Evolutionary conservation across 2,329 filamentous ascomycete genomes (phyloP), one percentile per base, ranked within the genome.

Genomic region (Thielaviopsis ethacetica): DNA sequence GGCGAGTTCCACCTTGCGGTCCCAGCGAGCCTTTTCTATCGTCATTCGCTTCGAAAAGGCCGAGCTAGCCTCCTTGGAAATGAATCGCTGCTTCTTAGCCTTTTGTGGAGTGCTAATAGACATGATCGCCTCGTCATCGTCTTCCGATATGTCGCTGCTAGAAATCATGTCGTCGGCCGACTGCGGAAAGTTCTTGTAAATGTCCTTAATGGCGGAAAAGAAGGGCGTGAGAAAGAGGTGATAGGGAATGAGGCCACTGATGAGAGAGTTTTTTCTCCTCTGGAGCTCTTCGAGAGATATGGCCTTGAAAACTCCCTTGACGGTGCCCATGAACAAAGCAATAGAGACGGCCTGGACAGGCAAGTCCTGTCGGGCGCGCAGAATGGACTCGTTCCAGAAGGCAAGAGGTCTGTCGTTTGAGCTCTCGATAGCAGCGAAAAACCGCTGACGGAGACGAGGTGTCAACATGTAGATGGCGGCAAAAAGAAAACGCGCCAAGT

Each of bases 11-110:
- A 80, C 62, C 71, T 68, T 57, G 5, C 80, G 75, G 65, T 83
- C 79, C 59, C 79, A 74, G 59, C 74, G 69, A 4, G 76, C 67
- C 57, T 81, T 77, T n/a, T 71, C 69, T 57, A 73, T 71, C 56
- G 83, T 82, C 58, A 71, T 74, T 54, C 79, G 73, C 64, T 85
- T 78, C 34, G 81, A 71, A 49, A 77, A 72, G 50, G 77, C 72
- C 0, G 78, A 76, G 44, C 73, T 69, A 56, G 73, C 71, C 65
- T 83, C 73, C 44, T 76, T 72, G 10, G 75, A 68, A 19, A 75
- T 68, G 22, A 69, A 72, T 67, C 47, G 66, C 60, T n/a, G 62
- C 59, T 19, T 65, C 66, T 41, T 62, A 62, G 17, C 65, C 64
- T 26, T 69, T 13, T 54, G 26, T 7, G n/a, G 19, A 5, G 13